Conservation (phyloP, 306 rosid species). For the Begonia masoniana region DNA sequence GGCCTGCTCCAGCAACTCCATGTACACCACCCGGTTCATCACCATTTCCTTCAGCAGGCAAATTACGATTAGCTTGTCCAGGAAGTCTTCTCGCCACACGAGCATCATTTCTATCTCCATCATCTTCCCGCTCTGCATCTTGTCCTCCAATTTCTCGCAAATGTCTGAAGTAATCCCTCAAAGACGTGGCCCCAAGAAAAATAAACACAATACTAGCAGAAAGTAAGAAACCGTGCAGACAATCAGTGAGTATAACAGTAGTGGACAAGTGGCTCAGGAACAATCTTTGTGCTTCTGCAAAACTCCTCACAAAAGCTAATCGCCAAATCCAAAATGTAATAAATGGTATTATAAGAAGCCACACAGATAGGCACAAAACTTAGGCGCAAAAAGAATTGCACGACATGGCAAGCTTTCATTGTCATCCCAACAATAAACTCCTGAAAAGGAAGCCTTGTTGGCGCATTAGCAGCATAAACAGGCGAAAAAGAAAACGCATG, state of each 20-base stretch:
- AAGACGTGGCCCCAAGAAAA: constrained; percentile 92
- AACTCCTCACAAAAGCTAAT: constrained; percentile 95
- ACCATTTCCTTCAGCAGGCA: constrained; percentile 60
- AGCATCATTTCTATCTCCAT: constrained; percentile 87
- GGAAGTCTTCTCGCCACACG: constrained; percentile 85
- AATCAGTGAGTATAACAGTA: constrained; percentile 82
- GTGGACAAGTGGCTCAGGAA: constrained; percentile 84
- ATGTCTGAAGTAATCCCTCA: constrained; percentile 98
- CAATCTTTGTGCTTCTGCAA: constrained; percentile 90
- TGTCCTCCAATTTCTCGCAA: constrained; percentile 92
- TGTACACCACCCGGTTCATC: constrained; percentile 88
- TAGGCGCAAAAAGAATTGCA: constrained; percentile 88
- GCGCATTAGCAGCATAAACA: constrained; percentile 95
- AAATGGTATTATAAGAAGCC: constrained; percentile 95
- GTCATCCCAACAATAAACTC: constrained; percentile 97
- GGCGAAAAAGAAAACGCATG: constrained; percentile 95
- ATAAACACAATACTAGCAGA: constrained; percentile 98
- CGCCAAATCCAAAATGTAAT: constrained; percentile 99
- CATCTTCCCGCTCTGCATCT: constrained; percentile 92
- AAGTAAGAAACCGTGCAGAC: constrained; percentile 94
- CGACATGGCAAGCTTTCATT: constrained; percentile 93
- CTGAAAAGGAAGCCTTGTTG: constrained; percentile 89
- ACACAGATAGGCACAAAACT: constrained; percentile 92
- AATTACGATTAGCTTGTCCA: constrained; percentile 75
- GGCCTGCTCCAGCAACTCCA: constrained; percentile 90